phyloP scores from a whole-genome alignment of 1,284 basidiomycete species.

The Ustilago esculenta region DNA sequence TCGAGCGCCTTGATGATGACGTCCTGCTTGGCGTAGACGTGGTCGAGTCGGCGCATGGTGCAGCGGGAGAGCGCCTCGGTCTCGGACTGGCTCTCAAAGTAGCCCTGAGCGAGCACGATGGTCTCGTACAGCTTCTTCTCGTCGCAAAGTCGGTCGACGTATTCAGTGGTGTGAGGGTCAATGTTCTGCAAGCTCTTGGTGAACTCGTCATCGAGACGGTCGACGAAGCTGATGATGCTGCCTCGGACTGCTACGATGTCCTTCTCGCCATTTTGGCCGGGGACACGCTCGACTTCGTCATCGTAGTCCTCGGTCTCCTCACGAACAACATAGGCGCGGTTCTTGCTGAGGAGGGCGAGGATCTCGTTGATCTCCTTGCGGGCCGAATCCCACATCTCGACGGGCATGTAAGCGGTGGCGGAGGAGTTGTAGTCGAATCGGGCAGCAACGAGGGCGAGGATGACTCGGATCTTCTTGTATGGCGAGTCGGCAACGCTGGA shows the following conservation, averaged over 20 bases:
- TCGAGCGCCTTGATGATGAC: conserved; percentile 92
- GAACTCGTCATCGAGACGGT: conserved; percentile 98
- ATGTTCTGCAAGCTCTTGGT: conserved; percentile 97
- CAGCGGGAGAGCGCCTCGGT: conserved; percentile 72
- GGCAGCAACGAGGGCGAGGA: conserved; percentile 90
- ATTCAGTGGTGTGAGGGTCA: conserved; percentile 97
- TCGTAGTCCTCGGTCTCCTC: conserved; percentile 93
- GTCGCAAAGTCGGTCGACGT: conserved; percentile 85
- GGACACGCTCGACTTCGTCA: conserved; percentile 84
- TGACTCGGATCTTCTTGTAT: conserved; percentile 93
- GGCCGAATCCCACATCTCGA: conserved; percentile 88
- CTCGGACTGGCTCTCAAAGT: conserved; percentile 72
- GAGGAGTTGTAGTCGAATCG: conserved; percentile 97
- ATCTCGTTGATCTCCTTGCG: conserved; percentile 89
- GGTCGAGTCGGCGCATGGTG: conserved; percentile 93
- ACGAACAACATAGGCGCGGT: conserved; percentile 78
- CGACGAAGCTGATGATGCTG: conserved; percentile 75
- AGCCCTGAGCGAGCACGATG: conserved; percentile 88
- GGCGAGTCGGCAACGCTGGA: conserved; percentile 80
- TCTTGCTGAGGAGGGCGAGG: conserved; percentile 78
- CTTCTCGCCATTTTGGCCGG: conserved; percentile 70
- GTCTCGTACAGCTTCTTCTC: conserved; percentile 93
- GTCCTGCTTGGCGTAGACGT: conserved; percentile 96
- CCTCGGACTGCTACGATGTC: conserved; percentile 61
- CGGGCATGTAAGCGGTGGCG: conserved; percentile 84